These are phyloP conservation scores for Naganishia vishniacii DNA, from an alignment of 768 basidiomycete species.

Conservation along the genomic window DNA sequence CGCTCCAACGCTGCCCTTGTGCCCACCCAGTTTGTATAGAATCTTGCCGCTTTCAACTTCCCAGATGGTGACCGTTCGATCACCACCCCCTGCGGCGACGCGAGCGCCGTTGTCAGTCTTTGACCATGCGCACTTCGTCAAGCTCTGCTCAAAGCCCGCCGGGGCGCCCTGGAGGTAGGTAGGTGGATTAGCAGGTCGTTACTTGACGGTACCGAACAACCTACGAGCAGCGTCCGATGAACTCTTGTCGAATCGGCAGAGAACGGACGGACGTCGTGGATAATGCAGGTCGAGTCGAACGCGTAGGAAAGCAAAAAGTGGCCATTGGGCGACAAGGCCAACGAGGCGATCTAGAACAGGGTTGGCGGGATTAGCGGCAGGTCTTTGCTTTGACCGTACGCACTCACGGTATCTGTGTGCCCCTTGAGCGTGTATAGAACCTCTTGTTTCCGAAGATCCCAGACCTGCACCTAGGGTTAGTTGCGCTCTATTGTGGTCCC, in stretches of 20 bases:
- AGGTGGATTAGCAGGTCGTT: constrained; percentile 29
- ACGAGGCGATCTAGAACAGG: constrained; percentile 62
- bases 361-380: not conserved
- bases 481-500: too few species aligned
- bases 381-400: not conserved
- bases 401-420: constrained; percentile 69
- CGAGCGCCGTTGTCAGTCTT: constrained; percentile 50
- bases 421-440: constrained; percentile 74
- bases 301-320: constrained; percentile 82
- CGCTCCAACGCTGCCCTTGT: constrained; percentile 92
- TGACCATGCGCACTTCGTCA: constrained; percentile 83
- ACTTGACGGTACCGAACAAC: constrained; percentile 3
- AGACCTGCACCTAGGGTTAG: constrained; percentile 59
- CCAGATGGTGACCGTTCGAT: constrained; percentile 51
- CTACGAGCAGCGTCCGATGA: constrained; percentile 58
- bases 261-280: constrained; percentile 92
- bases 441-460: constrained; percentile 78
- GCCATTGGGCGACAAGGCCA: constrained; percentile 85
- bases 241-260: constrained; percentile 74
- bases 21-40: constrained; percentile 66
- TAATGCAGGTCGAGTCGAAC: constrained; percentile 77
- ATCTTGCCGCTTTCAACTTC: constrained; percentile 46
- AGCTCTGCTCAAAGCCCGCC: constrained; percentile 84
- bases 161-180: constrained; percentile 62
- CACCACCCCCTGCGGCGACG: constrained; percentile 52